Evolutionary conservation across 2,329 filamentous ascomycete genomes (phyloP), one percentile per base, ranked within the genome.

Genomic region (Stemphylium vesicarium): DNA sequence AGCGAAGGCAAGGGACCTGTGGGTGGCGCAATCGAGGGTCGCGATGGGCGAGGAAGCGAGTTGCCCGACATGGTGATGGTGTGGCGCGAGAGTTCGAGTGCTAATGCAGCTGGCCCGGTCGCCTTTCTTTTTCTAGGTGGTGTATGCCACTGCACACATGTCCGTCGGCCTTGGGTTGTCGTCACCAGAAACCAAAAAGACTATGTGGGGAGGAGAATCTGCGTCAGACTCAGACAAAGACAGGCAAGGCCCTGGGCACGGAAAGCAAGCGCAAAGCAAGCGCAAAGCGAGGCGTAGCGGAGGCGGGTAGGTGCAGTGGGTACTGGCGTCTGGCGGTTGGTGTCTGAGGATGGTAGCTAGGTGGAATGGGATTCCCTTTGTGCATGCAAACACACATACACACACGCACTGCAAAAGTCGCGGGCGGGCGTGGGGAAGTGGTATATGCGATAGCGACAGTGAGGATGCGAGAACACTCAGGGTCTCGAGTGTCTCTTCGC

Each of bases 1-100:
- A 96, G 79, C 38, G 90, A 87, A 38, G 92, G 91, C 20, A 95
- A 80, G 24, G 88, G 85, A 59, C 86, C 84, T 26, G 85, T 86
- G 13, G 91, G 89, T 43, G 91, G 89, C 54, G 87, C 88, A 65
- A 87, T 75, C 22, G 79, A 74, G 46, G 82, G 79, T 64, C 79
- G 84, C 61, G 88, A 87, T 22, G 87, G 83, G 73, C 86, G 84
- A 49, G 89, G 88, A 45, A 91, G 80, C 38, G 88, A 80, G 49
- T 87, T 87, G 52, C 87, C 86, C 43, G 65, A 68, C 72, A 74
- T 75, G 56, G 22, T 63, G 60, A 40, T 31, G 39, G n/a, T 18
- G 49, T 42, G 47, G 37, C 43, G 55, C 44, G 51, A 22, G n/a
- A 46, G 45, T 40, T 48, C 39, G 49, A 46, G 35, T 46, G 44